A percentile compares a stretch with the other conserved stretches of the same genome.
Evolutionary conservation across 192 early-diverging fungal species (phyloP).

Genomic region (Cladochytrium replicatum): DNA sequence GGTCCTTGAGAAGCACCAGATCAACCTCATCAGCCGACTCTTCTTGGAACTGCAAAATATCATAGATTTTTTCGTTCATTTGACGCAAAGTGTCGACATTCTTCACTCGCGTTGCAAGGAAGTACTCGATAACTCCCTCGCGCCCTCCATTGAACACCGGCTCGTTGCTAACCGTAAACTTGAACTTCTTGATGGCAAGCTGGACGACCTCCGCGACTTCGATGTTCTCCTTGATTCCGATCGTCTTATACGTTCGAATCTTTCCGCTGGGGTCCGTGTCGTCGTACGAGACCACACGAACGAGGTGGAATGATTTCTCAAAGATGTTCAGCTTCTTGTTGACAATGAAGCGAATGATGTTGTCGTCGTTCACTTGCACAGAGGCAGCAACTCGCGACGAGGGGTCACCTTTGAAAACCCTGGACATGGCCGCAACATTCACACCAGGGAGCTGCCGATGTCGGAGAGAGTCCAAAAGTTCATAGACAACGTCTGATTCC

Average conservation of each 20-base stretch:
- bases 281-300: slow-evolving; percentile 31
- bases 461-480: slow-evolving; percentile 26
- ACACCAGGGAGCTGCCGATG: slow-evolving; percentile 31
- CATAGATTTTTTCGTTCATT: slow-evolving; percentile 23
- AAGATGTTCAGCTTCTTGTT: slow-evolving; percentile 40
- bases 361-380: slow-evolving; percentile 36
- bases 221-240: slow-evolving; percentile 26
- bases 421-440: too few relatives aligned
- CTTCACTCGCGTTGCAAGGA: too few relatives aligned
- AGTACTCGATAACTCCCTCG: too few relatives aligned
- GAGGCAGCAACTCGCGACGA: slow-evolving; percentile 9
- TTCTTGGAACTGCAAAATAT: slow-evolving; percentile 23
- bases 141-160: too few relatives aligned
- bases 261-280: slow-evolving; percentile 8
- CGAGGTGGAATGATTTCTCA: slow-evolving; percentile 35
- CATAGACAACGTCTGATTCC: slow-evolving; percentile 19
- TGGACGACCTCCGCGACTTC: slow-evolving; percentile 25
- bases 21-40: slow-evolving; percentile 26
- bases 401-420: too few relatives aligned
- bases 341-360: slow-evolving; percentile 42
- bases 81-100: too few relatives aligned
- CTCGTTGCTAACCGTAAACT: too few relatives aligned
- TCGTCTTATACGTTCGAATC: slow-evolving; percentile 37
- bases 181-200: slow-evolving; percentile 35
- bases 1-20: slow-evolving; percentile 25